A percentile compares a stretch with the other conserved stretches of the same genome.
phyloP scores from a whole-genome alignment of 2,329 filamentous ascomycete species.

The Fusarium ramigenum region DNA sequence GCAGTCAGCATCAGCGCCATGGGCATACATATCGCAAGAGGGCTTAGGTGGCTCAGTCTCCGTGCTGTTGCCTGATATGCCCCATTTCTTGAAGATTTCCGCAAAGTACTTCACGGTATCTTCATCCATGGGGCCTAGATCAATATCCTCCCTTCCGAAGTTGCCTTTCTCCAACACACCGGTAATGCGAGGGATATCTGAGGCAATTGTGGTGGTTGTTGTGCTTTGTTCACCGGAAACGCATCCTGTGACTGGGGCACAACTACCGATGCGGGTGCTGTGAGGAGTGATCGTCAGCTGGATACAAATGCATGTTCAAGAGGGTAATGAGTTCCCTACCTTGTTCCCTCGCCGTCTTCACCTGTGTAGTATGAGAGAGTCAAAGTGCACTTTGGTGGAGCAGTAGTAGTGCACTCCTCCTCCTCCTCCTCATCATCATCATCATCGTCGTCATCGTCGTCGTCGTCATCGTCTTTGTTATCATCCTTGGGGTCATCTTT shows the following conservation, averaged over 20 bases:
- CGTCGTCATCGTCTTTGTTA: background rate
- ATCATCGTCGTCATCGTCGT: background rate
- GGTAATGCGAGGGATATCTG: background rate
- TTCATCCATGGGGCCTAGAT: background rate
- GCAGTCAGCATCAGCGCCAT: background rate
- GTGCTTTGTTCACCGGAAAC: background rate
- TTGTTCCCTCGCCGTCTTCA: background rate
- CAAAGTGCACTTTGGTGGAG: background rate
- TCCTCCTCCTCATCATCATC: background rate
- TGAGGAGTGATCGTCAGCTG: rapidly evolving
- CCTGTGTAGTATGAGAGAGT: background rate
- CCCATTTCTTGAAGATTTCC: background rate
- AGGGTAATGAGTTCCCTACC: background rate
- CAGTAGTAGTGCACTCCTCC: background rate
- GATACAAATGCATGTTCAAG: background rate
- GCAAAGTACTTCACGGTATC: background rate
- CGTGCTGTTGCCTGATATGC: background rate
- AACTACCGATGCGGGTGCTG: background rate
- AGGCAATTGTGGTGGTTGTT: background rate
- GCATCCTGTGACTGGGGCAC: background rate
- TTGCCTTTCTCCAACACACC: background rate
- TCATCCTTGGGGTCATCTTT: background rate
- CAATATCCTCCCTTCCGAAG: background rate
- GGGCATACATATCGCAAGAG: background rate
- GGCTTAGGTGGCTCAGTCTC: background rate